Evolutionary conservation across 805 yeast genomes (phyloP).

Genomic region (Monosporozyma unispora): DNA sequence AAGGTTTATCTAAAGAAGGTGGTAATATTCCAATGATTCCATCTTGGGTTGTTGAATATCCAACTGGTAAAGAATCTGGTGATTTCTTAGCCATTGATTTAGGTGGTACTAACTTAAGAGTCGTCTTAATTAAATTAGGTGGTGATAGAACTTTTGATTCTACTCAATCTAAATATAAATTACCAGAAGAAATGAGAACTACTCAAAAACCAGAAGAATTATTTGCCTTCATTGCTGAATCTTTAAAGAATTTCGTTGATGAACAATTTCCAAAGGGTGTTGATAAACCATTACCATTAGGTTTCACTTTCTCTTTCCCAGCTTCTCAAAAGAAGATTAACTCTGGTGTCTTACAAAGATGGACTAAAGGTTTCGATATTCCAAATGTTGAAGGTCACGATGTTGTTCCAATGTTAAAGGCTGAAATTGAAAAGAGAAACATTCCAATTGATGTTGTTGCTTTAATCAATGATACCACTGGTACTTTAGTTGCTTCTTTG

Average conservation of each 20-base stretch:
- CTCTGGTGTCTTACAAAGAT: constrained; percentile 80
- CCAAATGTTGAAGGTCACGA: constrained; percentile 89
- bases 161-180: constrained; percentile 73
- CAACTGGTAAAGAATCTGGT: constrained; percentile 87
- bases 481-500: constrained; percentile 91
- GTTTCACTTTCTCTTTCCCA: constrained; percentile 94
- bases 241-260: constrained; percentile 59
- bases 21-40: constrained; percentile 96
- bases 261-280: constrained; percentile 65
- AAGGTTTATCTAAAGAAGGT: constrained; percentile 67
- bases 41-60: constrained; percentile 91
- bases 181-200: constrained; percentile 72
- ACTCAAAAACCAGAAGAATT: constrained; percentile 60
- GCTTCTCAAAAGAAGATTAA: constrained; percentile 75
- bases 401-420: constrained; percentile 85
- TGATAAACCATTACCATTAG: constrained; percentile 58
- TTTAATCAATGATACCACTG: constrained; percentile 92
- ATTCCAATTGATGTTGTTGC: constrained; percentile 86
- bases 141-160: constrained; percentile 83
- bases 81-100: constrained; percentile 86
- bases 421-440: constrained; percentile 50
- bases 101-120: constrained; percentile 96
- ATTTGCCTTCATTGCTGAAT: constrained; percentile 80
- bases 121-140: constrained; percentile 72
- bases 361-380: constrained; percentile 98